These are phyloP conservation scores for Rubia occidens DNA, from an alignment of 305 asterid species.

Conservation along the genomic window DNA sequence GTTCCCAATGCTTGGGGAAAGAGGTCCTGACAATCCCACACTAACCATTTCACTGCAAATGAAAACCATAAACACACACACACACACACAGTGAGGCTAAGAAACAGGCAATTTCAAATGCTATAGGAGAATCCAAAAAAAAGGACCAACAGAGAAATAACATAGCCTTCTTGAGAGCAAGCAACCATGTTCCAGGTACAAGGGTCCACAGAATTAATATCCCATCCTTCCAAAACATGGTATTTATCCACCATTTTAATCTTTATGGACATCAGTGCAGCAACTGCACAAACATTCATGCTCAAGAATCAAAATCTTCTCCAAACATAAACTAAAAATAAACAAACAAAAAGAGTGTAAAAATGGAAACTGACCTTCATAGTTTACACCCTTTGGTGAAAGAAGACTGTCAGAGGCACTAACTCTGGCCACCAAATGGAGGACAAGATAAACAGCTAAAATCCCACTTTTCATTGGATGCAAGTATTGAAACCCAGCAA, in stretches of 20 bases:
- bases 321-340: neutral
- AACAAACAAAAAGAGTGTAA: neutral
- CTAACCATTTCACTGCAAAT: conserved; percentile 71
- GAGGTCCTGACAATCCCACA: conserved; percentile 64
- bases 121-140: neutral
- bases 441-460: conserved; percentile 31
- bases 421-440: conserved; percentile 27
- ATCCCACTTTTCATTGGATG: conserved; percentile 38
- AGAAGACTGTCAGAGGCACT: conserved; percentile 53
- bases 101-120: neutral
- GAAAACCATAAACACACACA: neutral
- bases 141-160: conserved; percentile 66
- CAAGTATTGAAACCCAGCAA: conserved; percentile 14
- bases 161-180: conserved; percentile 75
- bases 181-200: conserved; percentile 98
- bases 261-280: conserved; percentile 83
- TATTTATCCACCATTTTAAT: conserved; percentile 56
- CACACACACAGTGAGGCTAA: neutral
- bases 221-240: conserved; percentile 87
- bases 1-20: conserved; percentile 76
- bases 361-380: conserved; percentile 54
- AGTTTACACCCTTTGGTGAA: conserved; percentile 93
- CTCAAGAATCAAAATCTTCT: conserved; percentile 14
- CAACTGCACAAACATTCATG: conserved; percentile 41
- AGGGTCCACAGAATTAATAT: conserved; percentile 93